Evolutionary conservation across 352 stramenopile species (phyloP).

Genomic region (Globisporangium rhizosaccharum): DNA sequence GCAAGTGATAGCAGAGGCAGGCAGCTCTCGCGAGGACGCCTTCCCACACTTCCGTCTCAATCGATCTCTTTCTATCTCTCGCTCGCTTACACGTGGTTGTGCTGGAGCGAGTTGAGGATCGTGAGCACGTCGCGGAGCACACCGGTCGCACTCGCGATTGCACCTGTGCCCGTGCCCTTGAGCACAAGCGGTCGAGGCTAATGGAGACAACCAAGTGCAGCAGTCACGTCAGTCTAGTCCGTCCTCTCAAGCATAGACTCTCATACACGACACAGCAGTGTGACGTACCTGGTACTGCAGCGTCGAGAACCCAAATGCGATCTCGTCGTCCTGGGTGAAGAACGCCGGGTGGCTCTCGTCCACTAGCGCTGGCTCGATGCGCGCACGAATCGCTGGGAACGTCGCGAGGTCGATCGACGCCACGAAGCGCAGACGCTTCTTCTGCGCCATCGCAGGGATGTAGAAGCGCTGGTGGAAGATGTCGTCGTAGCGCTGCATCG

Average conservation of each 20-base stretch:
- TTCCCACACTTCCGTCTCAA: neutral
- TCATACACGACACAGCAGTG: neutral
- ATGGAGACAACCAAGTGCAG: neutral
- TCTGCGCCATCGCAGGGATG: conserved; percentile 27
- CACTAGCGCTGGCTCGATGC: conserved; percentile 47
- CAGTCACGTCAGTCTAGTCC: neutral
- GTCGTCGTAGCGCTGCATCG: conserved; percentile 50
- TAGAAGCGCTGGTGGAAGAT: conserved; percentile 56
- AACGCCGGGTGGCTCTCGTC: conserved; percentile 58
- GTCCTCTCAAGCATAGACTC: neutral
- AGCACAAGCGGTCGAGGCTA: conserved; percentile 60
- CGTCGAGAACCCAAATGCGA: conserved; percentile 66
- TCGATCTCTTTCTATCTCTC: neutral
- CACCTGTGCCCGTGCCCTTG: conserved; percentile 62
- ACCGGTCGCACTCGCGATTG: conserved; percentile 54
- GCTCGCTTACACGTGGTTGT: conserved; percentile 23
- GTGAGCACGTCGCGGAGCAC: conserved; percentile 73
- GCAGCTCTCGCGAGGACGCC: too few species aligned
- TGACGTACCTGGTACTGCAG: conserved; percentile 45
- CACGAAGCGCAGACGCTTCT: conserved; percentile 61
- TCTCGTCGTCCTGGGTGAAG: conserved; percentile 64
- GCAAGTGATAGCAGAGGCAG: neutral
- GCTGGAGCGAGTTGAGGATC: conserved; percentile 64
- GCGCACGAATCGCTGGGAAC: conserved; percentile 43
- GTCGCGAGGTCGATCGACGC: conserved; percentile 53